Base-by-base conservation (phyloP, 345 rosid species). In the Trapa bicornis region DNA sequence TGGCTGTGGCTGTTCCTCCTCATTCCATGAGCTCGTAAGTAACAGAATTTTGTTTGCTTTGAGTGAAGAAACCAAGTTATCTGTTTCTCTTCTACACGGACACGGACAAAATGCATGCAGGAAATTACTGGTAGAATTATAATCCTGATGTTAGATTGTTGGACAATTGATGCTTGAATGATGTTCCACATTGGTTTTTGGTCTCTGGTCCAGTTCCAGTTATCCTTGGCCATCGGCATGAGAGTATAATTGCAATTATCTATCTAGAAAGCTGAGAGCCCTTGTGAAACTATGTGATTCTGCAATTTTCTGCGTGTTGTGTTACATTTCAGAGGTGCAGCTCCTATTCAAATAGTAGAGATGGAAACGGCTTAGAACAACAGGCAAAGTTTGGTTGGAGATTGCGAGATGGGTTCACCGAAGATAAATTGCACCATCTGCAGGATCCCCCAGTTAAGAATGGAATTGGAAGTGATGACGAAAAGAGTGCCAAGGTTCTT, bases 321-420 rank as follows among this genome's bases (percentile, higher is more conserved):
- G 36, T 58, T 32, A 58, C 52, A 61, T 35, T 9, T 81, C 82
- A 88, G 91, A 81, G 84, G 75, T 74, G 79, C 65, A 80, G 84
- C 67, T 83, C 89, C 15, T 77, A 70, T 71, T 74, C 86, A 52
- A 80, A 82, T 62, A 37, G 75, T 3, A 63, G 85, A 74, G 83
- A 80, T 68, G 47, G 71, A 52, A 52, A 47, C 37, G 78, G 73
- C 33, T 53, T 69, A 43, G 85, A 78, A 32, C 76, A 78, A 32
- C 76, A 70, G 68, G 70, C 80, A n/a, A 75, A 67, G 42, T 57
- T 73, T 66, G 83, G 84, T 66, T 75, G 88, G 3, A 82, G 80
- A 70, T 85, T 95, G 84, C 78, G 88, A 69, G 91, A 85, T 68
- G 84, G 69, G 5, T 92, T 97, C 92, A 89, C 84, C 84, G 89